phyloP scores from a whole-genome alignment of 2,329 filamentous ascomycete species.

The Sporothrix protearum region DNA sequence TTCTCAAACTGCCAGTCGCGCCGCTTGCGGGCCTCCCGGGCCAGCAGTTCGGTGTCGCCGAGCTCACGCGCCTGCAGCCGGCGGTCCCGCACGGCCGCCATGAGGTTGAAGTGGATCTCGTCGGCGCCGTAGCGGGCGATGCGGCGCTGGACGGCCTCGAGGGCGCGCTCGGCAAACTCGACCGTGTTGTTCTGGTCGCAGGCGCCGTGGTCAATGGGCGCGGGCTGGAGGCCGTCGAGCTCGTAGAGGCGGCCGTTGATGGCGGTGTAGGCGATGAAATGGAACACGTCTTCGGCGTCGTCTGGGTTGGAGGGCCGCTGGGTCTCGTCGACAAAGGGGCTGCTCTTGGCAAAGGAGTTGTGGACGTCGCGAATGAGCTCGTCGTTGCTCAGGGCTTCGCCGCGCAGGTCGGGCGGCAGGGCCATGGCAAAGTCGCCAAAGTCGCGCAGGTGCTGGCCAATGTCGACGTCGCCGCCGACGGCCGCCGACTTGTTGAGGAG shows the following conservation, averaged over 20 bases:
- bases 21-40: conserved; percentile 77
- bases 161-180: conserved; percentile 71
- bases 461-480: conserved; percentile 49
- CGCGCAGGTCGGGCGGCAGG: conserved; percentile 69
- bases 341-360: conserved; percentile 84
- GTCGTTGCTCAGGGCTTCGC: conserved; percentile 59
- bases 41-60: conserved; percentile 75
- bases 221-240: conserved; percentile 88
- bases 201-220: conserved; percentile 81
- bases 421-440: conserved; percentile 87
- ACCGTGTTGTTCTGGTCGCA: conserved; percentile 47
- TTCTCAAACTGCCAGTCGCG: conserved; percentile 93
- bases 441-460: conserved; percentile 66
- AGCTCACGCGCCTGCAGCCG: conserved; percentile 72
- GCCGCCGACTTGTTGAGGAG: conserved; percentile 68
- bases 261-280: conserved; percentile 93
- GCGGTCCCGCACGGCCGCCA: conserved; percentile 86
- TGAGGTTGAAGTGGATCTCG: conserved; percentile 93
- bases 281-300: conserved; percentile 79
- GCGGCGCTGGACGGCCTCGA: conserved; percentile 79
- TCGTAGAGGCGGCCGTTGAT: conserved; percentile 82
- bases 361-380: conserved; percentile 73
- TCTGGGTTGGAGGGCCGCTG: conserved; percentile 64
- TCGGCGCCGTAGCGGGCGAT: conserved; percentile 78
- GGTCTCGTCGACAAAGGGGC: conserved; percentile 91